Evolutionary conservation across 306 rosid genomes (phyloP).

Genomic region (Dryas alaskensis): DNA sequence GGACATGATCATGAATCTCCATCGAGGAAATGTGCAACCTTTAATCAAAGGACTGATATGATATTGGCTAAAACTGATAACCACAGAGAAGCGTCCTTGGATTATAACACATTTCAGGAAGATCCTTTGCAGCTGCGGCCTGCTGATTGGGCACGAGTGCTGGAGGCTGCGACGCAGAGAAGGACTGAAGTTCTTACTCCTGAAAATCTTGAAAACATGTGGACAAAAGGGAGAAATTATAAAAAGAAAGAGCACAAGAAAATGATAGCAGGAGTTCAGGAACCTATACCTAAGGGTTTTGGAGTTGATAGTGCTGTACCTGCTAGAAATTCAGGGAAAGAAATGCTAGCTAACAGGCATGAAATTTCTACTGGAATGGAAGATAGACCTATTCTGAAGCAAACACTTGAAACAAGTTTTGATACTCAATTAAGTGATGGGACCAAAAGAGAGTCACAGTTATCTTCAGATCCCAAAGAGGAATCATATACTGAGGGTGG

Average conservation of each 20-base stretch:
- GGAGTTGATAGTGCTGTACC: slow-evolving; percentile 32
- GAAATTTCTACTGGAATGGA: slow-evolving; percentile 39
- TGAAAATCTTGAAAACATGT: slow-evolving; percentile 98
- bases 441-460: slow-evolving; percentile 32
- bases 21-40: slow-evolving; percentile 40
- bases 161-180: slow-evolving; percentile 85
- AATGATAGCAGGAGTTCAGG: slow-evolving; percentile 40
- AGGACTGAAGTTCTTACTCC: slow-evolving; percentile 95
- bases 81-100: slow-evolving; percentile 36
- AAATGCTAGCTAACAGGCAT: slow-evolving; percentile 35
- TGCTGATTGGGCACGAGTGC: slow-evolving; percentile 76
- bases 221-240: slow-evolving; percentile 96
- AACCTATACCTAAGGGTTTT: slow-evolving; percentile 44
- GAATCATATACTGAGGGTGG: slow-evolving; percentile 32
- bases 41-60: slow-evolving; percentile 41
- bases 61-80: slow-evolving; percentile 36
- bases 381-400: slow-evolving; percentile 33
- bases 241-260: slow-evolving; percentile 73
- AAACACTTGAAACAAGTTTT: slow-evolving; percentile 27
- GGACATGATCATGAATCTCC: slow-evolving; percentile 48
- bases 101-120: slow-evolving; percentile 31
- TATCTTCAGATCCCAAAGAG: slow-evolving; percentile 36
- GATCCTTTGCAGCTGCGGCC: slow-evolving; percentile 49
- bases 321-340: slow-evolving; percentile 38
- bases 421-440: slow-evolving; percentile 43